Conservation (phyloP, 768 basidiomycete species). For the Lactarius pseudohatsudake region DNA sequence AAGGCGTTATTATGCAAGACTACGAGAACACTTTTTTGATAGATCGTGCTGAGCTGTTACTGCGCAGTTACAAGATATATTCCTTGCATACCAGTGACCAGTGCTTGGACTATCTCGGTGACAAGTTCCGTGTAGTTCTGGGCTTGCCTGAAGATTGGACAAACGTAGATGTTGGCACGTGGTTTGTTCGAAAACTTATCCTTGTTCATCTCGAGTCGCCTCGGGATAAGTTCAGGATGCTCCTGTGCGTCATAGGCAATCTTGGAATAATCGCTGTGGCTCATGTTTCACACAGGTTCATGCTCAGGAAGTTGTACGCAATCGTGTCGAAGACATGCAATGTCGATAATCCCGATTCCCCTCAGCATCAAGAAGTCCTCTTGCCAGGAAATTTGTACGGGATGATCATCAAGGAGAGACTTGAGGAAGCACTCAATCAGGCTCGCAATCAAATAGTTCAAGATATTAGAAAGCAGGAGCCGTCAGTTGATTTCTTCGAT, state of each 20-base stretch:
- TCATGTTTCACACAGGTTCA: conserved; percentile 60
- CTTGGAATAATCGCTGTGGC: not conserved
- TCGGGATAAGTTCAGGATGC: conserved; percentile 92
- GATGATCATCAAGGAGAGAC: conserved; percentile 97
- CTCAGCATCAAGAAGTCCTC: conserved; percentile 96
- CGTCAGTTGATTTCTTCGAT: conserved; percentile 83
- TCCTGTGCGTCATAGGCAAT: conserved; percentile 61
- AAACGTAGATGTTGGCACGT: conserved; percentile 75
- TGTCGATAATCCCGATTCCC: conserved; percentile 96
- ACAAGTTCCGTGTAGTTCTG: conserved; percentile 93
- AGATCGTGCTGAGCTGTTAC: conserved; percentile 90
- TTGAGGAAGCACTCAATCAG: conserved; percentile 83
- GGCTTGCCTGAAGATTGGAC: conserved; percentile 92
- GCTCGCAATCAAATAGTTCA: conserved; percentile 65
- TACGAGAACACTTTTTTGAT: conserved; percentile 97
- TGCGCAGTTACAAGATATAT: conserved; percentile 95
- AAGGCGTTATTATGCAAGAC: conserved; percentile 95
- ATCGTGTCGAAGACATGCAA: conserved; percentile 88
- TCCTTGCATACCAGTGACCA: conserved; percentile 83
- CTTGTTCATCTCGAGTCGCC: conserved; percentile 86
- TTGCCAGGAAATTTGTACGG: conserved; percentile 90
- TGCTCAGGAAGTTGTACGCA: conserved; percentile 93
- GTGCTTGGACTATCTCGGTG: conserved; percentile 92
- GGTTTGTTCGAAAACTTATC: conserved; percentile 81
- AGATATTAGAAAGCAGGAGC: conserved; percentile 75